A percentile compares a stretch with the other conserved stretches of the same genome.
Conservation (phyloP, 306 rosid genomes). For the Dalbergia cochinchinensis region DNA sequence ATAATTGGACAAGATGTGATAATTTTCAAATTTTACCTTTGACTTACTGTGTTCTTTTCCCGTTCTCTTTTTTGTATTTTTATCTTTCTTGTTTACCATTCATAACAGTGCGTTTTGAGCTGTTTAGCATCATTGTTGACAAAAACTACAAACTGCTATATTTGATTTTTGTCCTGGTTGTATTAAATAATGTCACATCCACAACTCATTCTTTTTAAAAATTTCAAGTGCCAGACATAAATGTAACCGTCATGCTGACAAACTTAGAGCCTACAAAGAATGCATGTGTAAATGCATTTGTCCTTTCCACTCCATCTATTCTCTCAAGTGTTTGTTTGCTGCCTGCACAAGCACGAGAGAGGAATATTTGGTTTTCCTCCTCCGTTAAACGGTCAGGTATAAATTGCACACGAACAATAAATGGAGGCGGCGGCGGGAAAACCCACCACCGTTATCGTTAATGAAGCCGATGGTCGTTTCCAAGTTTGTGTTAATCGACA, state of each 20-base stretch:
- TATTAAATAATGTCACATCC: slow-evolving; percentile 5
- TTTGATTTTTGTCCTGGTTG: not conserved
- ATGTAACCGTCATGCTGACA: not conserved
- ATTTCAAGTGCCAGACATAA: slow-evolving; percentile 2
- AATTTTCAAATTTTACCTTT: no score
- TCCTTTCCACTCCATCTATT: not conserved
- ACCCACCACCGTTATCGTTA: no score
- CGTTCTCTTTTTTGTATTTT: no score
- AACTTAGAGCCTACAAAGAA: slow-evolving; percentile 25
- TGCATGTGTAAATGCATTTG: not conserved
- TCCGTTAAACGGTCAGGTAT: not conserved
- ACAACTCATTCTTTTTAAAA: slow-evolving; percentile 17
- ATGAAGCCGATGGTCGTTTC: not conserved
- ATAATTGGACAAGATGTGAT: no score
- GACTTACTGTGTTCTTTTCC: no score
- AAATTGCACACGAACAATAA: not conserved
- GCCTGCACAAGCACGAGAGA: not conserved
- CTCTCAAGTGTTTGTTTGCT: slow-evolving; percentile 19
- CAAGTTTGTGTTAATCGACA: slow-evolving; percentile 29
- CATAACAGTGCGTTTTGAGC: no score
- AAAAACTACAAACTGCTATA: not conserved
- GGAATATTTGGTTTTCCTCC: not conserved
- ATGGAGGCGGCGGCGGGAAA: not conserved
- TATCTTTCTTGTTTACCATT: no score
- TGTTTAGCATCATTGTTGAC: not conserved